phyloP scores from a whole-genome alignment of 176 grass and related monocot species.

The Bothriochloa decipiens region DNA sequence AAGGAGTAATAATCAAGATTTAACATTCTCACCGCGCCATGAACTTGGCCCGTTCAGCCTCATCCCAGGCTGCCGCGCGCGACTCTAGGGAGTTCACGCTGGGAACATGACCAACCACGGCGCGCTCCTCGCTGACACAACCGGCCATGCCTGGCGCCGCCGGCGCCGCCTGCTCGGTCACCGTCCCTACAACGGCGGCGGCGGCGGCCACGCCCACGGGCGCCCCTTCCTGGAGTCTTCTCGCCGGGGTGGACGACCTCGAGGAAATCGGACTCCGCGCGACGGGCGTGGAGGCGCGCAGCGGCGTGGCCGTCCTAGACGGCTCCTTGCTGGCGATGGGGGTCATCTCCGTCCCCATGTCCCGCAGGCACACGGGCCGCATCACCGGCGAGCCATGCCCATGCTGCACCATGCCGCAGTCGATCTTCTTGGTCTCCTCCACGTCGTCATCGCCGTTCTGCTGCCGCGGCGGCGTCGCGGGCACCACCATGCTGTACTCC shows the following conservation, averaged over 20 bases:
- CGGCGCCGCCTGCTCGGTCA: not conserved
- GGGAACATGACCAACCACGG: not conserved
- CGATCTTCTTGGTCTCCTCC: constrained; percentile 86
- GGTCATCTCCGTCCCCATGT: constrained; percentile 98
- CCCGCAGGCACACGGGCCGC: constrained; percentile 72
- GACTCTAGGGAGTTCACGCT: constrained; percentile 58
- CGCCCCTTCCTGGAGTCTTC: constrained; percentile 38
- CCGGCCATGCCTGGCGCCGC: not conserved
- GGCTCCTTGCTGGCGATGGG: constrained; percentile 99
- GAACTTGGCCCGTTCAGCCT: constrained; percentile 84
- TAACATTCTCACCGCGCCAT: constrained; percentile 59
- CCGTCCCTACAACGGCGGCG: not conserved
- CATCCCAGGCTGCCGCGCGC: constrained; percentile 79
- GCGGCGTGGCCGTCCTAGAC: constrained; percentile 80
- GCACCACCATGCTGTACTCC: constrained; percentile 57
- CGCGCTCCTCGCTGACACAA: constrained; percentile 30
- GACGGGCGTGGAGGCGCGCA: constrained; percentile 76
- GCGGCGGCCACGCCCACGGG: not conserved
- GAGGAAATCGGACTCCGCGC: constrained; percentile 75
- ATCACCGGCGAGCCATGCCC: constrained; percentile 29
- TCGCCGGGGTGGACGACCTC: constrained; percentile 65
- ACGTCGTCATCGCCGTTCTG: constrained; percentile 19
- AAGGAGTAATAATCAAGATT: not conserved
- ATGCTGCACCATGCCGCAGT: constrained; percentile 37
- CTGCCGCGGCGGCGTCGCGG: constrained; percentile 3